Base-by-base conservation (phyloP, 371 early-diverging fungal species). In the Mucor saturninus region DNA sequence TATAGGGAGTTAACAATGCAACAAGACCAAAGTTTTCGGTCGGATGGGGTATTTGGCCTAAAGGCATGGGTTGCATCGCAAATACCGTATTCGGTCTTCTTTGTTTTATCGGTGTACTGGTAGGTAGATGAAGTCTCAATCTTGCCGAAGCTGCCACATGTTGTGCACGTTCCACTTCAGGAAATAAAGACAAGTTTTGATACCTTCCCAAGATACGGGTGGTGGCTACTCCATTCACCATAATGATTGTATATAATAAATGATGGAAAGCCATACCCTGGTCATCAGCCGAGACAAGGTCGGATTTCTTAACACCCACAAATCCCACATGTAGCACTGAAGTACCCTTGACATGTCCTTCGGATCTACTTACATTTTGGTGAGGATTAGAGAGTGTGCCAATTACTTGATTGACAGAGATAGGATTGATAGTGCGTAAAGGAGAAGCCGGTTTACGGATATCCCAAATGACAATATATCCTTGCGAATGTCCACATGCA, bases 181-280 rank as follows among this genome's bases (percentile, higher is more conserved):
- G 72, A 4, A 71, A 59, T 30, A 81, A 58, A 0, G 75, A 73
- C 0, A 82, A 60, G 38, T 79, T 82, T 39, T 85, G 87, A 46
- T 87, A 87, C 48, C 89, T 80, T 21, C 91, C 91, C 5, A 89
- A 71, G 13, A 92, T 83, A 40, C 90, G 79, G 0, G 86, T 87
- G 3, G 90, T 87, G 53, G 85, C 85, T 5, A 86, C 81, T 14
- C 86, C 85, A 54, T 86, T 89, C 11, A 93, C 82, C 82, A 91
- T 80, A 59, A 89, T 77, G 5, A 90, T 81, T 50, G 85, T 86
- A 62, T 88, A 84, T 5, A 89, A 69, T 9, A 85, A 67, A 64
- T 93, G 93, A 62, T 87, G 86, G 69, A 91, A 93, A 0, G 88
- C 87, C 80, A 87, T 85, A 5, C 92, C 91, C 78, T 86, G 83